Percentiles rank a stretch among this genome's conserved stretches.
Evolutionary conservation across 192 early-diverging fungal genomes (phyloP).

Genomic region (Backusella morwellensis): DNA sequence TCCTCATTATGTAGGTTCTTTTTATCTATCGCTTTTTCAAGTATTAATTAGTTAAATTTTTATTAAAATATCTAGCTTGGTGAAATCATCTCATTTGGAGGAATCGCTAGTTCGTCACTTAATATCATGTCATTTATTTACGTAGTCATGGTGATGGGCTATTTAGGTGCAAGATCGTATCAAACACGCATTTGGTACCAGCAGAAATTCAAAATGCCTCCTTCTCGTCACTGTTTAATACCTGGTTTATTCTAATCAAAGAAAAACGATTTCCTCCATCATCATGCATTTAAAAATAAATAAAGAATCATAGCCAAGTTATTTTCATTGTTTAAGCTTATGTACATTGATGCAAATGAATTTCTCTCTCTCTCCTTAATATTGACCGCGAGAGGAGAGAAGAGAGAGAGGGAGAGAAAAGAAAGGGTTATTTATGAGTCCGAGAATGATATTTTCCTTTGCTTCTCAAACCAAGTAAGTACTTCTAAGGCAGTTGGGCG

Average conservation of each 20-base stretch:
- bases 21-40: background rate
- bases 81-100: slow-evolving; percentile 25
- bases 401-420: background rate
- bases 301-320: background rate
- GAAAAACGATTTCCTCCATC: background rate
- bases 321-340: background rate
- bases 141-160: background rate
- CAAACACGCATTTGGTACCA: slow-evolving; percentile 25
- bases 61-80: slow-evolving; percentile 11
- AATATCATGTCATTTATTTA: background rate
- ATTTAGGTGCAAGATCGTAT: slow-evolving; percentile 20
- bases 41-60: background rate
- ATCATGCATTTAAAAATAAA: background rate
- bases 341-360: background rate
- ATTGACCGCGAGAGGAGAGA: background rate
- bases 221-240: slow-evolving; percentile 13
- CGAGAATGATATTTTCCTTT: background rate
- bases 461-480: background rate
- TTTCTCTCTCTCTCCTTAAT: background rate
- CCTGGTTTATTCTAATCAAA: slow-evolving; percentile 4
- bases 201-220: background rate
- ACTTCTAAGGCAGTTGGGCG: background rate
- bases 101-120: slow-evolving; percentile 14
- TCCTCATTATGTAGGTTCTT: slow-evolving; percentile 31
- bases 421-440: background rate